These are phyloP conservation scores for Rosa multiflora DNA, from an alignment of 306 rosid species.

Conservation along the genomic window DNA sequence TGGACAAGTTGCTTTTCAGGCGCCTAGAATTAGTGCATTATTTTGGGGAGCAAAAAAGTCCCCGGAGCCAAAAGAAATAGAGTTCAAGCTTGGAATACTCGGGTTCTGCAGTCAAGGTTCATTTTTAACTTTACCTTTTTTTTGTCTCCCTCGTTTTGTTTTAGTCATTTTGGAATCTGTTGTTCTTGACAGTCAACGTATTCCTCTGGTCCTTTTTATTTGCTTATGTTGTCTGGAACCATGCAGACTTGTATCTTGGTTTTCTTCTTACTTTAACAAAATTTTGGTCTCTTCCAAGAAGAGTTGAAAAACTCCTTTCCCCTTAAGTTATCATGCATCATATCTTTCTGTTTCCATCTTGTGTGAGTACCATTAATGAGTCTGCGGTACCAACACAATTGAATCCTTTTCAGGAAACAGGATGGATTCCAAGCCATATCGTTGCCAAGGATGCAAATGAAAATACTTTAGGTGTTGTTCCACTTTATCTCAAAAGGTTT, in stretches of 20 bases:
- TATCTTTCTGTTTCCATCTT: not conserved
- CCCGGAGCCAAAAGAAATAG: conserved; percentile 33
- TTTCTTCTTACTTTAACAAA: no score
- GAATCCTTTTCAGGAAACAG: conserved; percentile 56
- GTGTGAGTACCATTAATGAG: not conserved
- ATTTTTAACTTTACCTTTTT: no score
- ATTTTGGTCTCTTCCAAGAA: no score
- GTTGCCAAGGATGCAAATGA: conserved; percentile 58
- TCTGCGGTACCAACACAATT: not conserved
- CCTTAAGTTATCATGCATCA: not conserved
- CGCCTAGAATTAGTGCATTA: conserved; percentile 44
- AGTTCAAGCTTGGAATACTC: conserved; percentile 67
- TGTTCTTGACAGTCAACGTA: no score
- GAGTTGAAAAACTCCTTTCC: no score
- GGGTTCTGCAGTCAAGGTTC: conserved; percentile 58
- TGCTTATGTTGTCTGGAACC: no score
- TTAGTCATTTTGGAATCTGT: no score
- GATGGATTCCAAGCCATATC: conserved; percentile 81
- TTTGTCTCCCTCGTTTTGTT: no score
- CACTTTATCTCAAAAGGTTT: conserved; percentile 83
- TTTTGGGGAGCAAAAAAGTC: conserved; percentile 66
- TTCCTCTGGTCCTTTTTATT: no score
- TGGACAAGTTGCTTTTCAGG: conserved; percentile 5
- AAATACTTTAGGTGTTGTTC: conserved; percentile 62
- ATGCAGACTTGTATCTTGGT: no score